phyloP scores from a whole-genome alignment of 257 asterid genomes.

The Solanum chiquidenum region DNA sequence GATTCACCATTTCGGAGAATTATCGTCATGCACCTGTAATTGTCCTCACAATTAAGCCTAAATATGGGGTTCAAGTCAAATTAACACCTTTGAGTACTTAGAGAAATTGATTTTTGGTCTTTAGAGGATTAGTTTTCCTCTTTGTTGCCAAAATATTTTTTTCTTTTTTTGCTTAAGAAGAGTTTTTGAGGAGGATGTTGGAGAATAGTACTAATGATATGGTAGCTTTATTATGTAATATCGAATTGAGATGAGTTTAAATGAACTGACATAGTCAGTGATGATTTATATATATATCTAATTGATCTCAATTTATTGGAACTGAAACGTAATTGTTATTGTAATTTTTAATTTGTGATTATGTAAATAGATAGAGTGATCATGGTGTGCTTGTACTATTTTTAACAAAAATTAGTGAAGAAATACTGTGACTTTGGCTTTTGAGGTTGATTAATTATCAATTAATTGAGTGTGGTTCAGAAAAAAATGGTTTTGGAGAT shows the following conservation, averaged over 20 bases:
- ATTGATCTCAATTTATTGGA: background rate
- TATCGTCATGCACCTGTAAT: constrained; percentile 83
- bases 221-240: background rate
- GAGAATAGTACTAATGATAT: background rate
- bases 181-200: background rate
- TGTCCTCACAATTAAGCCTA: constrained; percentile 83
- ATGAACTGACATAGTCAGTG: background rate
- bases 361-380: background rate
- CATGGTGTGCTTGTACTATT: background rate
- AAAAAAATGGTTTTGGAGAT: background rate
- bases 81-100: constrained; percentile 31
- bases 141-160: background rate
- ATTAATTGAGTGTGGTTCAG: background rate
- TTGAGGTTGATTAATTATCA: background rate
- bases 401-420: background rate
- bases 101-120: background rate
- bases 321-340: background rate
- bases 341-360: background rate
- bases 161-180: background rate
- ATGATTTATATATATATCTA: background rate
- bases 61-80: constrained; percentile 78
- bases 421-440: background rate
- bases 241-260: background rate
- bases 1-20: constrained; percentile 52
- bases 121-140: background rate